Conservation (phyloP, 75 land plant species). For the Sequoiadendron giganteum region DNA sequence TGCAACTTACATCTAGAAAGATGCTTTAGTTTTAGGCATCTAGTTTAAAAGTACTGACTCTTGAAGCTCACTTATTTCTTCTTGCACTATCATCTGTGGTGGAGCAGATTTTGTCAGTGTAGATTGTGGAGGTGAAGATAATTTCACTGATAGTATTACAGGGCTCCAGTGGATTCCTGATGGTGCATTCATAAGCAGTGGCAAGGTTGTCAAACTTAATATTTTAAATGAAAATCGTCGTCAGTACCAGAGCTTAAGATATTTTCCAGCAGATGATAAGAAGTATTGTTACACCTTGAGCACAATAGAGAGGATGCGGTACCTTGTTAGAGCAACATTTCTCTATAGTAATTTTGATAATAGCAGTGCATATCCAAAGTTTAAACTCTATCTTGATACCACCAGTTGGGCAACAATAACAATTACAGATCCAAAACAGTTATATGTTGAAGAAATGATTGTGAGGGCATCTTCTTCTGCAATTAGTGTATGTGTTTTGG, state of each 20-base stretch:
- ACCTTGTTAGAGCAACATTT: conserved; percentile 71
- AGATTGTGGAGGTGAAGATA: conserved; percentile 52
- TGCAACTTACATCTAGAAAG: background rate
- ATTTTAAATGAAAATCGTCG: conserved; percentile 5
- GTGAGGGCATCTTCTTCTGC: conserved; percentile 40
- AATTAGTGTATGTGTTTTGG: conserved; percentile 55
- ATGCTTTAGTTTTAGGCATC: background rate
- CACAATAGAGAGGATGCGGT: conserved; percentile 48
- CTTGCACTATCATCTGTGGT: background rate
- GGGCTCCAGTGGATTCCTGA: conserved; percentile 61
- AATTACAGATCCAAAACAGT: conserved; percentile 29
- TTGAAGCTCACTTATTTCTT: background rate
- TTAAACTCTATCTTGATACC: conserved; percentile 51
- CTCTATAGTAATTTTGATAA: conserved; percentile 42
- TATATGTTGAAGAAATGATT: conserved; percentile 59
- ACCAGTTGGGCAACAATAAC: conserved; percentile 58
- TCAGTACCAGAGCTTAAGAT: conserved; percentile 34
- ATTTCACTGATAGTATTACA: conserved; percentile 45
- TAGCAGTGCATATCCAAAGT: conserved; percentile 42
- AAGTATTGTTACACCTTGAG: conserved; percentile 59
- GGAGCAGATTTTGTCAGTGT: conserved; percentile 57
- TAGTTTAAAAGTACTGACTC: background rate
- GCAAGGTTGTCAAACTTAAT: conserved; percentile 23
- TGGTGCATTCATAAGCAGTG: conserved; percentile 22
- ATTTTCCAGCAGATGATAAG: conserved; percentile 45